Percentiles rank a stretch among this genome's conserved stretches.
These are phyloP conservation scores for Phytophthora macrochlamydospora DNA, from an alignment of 352 stramenopile genomes.

Conservation along the genomic window DNA sequence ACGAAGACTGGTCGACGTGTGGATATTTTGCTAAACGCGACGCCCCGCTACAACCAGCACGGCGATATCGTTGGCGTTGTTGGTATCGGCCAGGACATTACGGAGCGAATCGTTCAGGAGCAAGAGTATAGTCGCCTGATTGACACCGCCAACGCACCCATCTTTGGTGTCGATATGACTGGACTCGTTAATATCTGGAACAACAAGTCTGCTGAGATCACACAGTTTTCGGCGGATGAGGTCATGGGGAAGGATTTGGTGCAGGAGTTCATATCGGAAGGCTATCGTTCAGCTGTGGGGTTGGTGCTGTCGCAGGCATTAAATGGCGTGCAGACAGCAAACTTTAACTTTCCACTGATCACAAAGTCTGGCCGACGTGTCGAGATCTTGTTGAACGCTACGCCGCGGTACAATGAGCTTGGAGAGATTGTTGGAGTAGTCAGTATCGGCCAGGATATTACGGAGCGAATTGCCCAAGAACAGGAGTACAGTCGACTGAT, in stretches of 20 bases:
- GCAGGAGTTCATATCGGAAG: slow-evolving; percentile 86
- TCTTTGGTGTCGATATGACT: slow-evolving; percentile 84
- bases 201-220: slow-evolving; percentile 90
- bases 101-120: slow-evolving; percentile 82
- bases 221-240: slow-evolving; percentile 86
- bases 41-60: slow-evolving; percentile 79
- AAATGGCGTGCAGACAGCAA: slow-evolving; percentile 74
- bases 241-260: slow-evolving; percentile 90
- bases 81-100: slow-evolving; percentile 86
- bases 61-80: slow-evolving; percentile 84
- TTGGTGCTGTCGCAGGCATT: slow-evolving; percentile 72
- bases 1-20: slow-evolving; percentile 78
- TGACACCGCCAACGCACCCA: slow-evolving; percentile 88
- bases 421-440: slow-evolving; percentile 84
- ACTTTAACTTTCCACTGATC: slow-evolving; percentile 87
- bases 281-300: slow-evolving; percentile 67
- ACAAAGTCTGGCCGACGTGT: slow-evolving; percentile 75
- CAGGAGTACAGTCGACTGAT: slow-evolving; percentile 89
- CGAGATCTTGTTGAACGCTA: slow-evolving; percentile 84
- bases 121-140: slow-evolving; percentile 89
- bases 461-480: slow-evolving; percentile 89
- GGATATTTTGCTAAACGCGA: slow-evolving; percentile 87
- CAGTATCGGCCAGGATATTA: slow-evolving; percentile 87
- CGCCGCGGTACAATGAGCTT: slow-evolving; percentile 72
- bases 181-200: slow-evolving; percentile 91